Conservation (phyloP, 768 basidiomycete species). For the Lentinula raphanica region DNA sequence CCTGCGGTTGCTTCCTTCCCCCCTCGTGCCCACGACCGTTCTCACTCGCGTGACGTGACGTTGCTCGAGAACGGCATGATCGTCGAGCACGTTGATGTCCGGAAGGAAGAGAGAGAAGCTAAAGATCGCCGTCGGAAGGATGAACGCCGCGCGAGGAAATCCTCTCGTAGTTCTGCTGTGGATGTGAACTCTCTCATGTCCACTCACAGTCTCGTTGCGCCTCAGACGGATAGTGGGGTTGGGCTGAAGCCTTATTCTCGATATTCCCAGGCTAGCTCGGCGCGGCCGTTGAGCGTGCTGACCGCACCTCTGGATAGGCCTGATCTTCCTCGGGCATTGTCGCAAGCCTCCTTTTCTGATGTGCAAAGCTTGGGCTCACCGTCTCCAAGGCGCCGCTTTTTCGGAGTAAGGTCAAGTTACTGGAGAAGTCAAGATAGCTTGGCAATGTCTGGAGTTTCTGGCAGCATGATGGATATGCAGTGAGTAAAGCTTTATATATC, state of each 20-base stretch:
- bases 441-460: constrained; percentile 74
- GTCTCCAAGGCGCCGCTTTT: constrained; percentile 71
- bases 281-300: constrained; percentile 55
- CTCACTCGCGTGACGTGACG: constrained; percentile 67
- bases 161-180: constrained; percentile 62
- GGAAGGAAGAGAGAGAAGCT: constrained; percentile 72
- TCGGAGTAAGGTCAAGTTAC: constrained; percentile 68
- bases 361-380: constrained; percentile 65
- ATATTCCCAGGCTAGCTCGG: constrained; percentile 47
- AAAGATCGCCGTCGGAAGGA: constrained; percentile 65
- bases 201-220: constrained; percentile 45
- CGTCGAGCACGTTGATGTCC: constrained; percentile 81
- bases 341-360: constrained; percentile 78
- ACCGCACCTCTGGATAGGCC: constrained; percentile 56
- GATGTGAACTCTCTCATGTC: constrained; percentile 76
- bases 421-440: constrained; percentile 81
- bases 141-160: constrained; percentile 69
- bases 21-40: constrained; percentile 39
- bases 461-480: constrained; percentile 94
- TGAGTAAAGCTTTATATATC: constrained; percentile 50
- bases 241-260: constrained; percentile 54
- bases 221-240: constrained; percentile 54
- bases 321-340: constrained; percentile 62
- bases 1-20: constrained; percentile 28
- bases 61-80: constrained; percentile 86